A percentile compares a stretch with the other conserved stretches of the same genome.
These are phyloP conservation scores for Fragaria nilgerrensis DNA, from an alignment of 306 rosid species.

Conservation along the genomic window DNA sequence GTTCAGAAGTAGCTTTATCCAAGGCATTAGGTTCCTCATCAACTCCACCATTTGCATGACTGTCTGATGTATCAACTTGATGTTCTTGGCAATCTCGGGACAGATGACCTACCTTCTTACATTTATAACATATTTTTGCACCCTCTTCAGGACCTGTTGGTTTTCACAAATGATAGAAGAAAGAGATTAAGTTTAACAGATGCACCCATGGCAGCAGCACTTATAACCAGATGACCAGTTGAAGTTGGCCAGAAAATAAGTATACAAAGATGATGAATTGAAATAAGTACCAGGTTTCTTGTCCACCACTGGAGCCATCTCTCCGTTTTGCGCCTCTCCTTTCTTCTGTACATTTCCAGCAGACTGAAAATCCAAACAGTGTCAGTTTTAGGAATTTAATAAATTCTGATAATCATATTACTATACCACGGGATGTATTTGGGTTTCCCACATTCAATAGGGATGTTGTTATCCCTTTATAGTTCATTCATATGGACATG, in stretches of 20 bases:
- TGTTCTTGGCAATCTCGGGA: slow-evolving; percentile 86
- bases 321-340: slow-evolving; percentile 42
- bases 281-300: slow-evolving; percentile 35
- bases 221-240: not conserved
- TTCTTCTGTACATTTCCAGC: slow-evolving; percentile 70
- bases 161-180: slow-evolving; percentile 2
- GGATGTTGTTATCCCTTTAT: not conserved
- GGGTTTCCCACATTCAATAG: not conserved
- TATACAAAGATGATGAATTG: slow-evolving; percentile 32
- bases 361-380: slow-evolving; percentile 55
- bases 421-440: not conserved
- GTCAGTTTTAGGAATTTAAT: slow-evolving; percentile 7
- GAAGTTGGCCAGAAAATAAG: slow-evolving; percentile 5
- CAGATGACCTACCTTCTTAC: slow-evolving; percentile 89
- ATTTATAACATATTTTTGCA: slow-evolving; percentile 83
- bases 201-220: not conserved
- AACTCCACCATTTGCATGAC: slow-evolving; percentile 44
- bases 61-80: slow-evolving; percentile 34
- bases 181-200: not conserved
- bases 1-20: slow-evolving; percentile 32
- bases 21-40: slow-evolving; percentile 37
- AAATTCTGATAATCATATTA: not conserved
- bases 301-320: slow-evolving; percentile 37
- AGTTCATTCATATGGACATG: not conserved
- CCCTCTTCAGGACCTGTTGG: slow-evolving; percentile 61